A percentile compares a stretch with the other conserved stretches of the same genome.
Conservation (phyloP, 1,284 basidiomycete genomes). For the Tilletia indica region DNA sequence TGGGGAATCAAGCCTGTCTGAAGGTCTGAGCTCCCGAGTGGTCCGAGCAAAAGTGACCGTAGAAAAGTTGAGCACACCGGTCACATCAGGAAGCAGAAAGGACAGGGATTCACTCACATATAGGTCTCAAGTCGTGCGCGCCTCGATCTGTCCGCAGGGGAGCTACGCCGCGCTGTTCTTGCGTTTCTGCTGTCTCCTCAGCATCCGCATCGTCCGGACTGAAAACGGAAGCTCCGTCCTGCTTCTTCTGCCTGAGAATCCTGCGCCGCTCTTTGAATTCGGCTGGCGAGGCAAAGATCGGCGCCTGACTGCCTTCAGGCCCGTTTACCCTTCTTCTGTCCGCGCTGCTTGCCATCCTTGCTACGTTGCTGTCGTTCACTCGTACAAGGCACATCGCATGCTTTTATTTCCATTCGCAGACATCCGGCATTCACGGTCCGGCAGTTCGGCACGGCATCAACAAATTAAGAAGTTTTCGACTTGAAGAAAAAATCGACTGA, state of each 20-base stretch:
- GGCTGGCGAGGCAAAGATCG: not conserved
- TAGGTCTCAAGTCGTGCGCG: conserved; percentile 18
- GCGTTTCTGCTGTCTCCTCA: conserved; percentile 17
- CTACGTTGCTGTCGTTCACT: too few species aligned
- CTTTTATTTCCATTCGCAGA: too few species aligned
- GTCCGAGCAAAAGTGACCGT: too few species aligned
- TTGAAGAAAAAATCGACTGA: too few species aligned
- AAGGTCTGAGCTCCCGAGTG: not conserved
- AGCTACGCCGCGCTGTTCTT: conserved; percentile 22
- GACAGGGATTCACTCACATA: conserved; percentile 12
- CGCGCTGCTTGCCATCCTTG: not conserved
- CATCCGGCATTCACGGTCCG: too few species aligned
- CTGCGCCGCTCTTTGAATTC: conserved; percentile 18
- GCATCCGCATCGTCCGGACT: conserved; percentile 21
- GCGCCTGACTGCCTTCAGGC: conserved; percentile 3
- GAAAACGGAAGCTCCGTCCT: not conserved
- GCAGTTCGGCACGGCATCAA: too few species aligned
- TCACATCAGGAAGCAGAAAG: not conserved
- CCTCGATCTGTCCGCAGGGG: not conserved
- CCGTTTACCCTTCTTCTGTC: conserved; percentile 36
- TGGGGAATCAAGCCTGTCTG: conserved; percentile 16
- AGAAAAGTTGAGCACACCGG: too few species aligned
- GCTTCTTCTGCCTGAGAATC: conserved; percentile 1
- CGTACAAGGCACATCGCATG: too few species aligned
- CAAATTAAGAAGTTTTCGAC: too few species aligned